Base-by-base conservation (phyloP, 2,329 filamentous ascomycete genomes). In the Aspergillus quadrilineatus region DNA sequence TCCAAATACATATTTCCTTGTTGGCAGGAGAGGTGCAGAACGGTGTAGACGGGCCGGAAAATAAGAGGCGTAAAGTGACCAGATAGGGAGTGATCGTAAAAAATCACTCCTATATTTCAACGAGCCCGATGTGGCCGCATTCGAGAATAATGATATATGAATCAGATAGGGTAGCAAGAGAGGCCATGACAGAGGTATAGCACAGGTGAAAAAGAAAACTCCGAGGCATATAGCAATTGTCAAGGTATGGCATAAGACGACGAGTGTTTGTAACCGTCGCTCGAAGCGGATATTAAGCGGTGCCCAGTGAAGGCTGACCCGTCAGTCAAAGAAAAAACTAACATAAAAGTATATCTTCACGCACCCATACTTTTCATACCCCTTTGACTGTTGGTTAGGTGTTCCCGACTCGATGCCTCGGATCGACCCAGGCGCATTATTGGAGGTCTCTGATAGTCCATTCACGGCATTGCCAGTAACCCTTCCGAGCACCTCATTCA, bases 1-100 rank as follows among this genome's bases (percentile, higher is more conserved):
- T 44, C 93, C 93, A 67, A 99, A 92, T 61, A 99, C 92, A 77
- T 97, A 99, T 75, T 96, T 96, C 60, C 92, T 82, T 1, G 88
- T 91, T 0, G 91, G 83, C 22, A 89, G 84, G 6, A 99, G 83
- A 55, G 88, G 82, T 63, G 89, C 83, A 4, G 90, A 94, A 63
- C 94, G 90, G 77, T 97, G 92, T 39, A 99, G 82, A 55, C 84
- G 84, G 47, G 92, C 90, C 4, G 94, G 94, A 69, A 95, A 99
- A 78, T 97, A 99, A 14, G 86, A 89, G 28, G 90, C 92, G 70
- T 97, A 97, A 45, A 95, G 83, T 37, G 84, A 89, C 93, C 93
- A 99, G 44, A 96, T 77, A 30, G 84, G 85, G 48, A 89, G 82
- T 10, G 82, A 85, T 15, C 93, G 87, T 59, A 93, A 76, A 69